phyloP scores from a whole-genome alignment of 1,284 basidiomycete genomes.

The Xerocomus minutiporus region DNA sequence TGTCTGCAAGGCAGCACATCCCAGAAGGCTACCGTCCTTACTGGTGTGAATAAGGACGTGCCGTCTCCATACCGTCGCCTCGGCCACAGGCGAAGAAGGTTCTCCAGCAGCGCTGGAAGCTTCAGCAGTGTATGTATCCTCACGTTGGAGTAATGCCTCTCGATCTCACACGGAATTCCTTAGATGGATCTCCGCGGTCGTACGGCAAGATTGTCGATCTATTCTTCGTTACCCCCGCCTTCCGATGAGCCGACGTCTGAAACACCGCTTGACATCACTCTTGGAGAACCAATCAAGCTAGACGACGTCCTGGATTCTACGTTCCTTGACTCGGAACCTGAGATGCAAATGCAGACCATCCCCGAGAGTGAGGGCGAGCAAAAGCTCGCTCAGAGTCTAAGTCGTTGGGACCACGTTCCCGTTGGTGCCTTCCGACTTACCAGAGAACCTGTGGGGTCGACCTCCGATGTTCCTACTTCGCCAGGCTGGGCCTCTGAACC shows the following conservation, averaged over 20 bases:
- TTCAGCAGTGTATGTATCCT: conserved; percentile 36
- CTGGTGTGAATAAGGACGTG: conserved; percentile 47
- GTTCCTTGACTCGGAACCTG: conserved; percentile 55
- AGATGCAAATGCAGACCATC: conserved; percentile 25
- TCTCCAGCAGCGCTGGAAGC: conserved; percentile 32
- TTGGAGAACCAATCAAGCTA: conserved; percentile 60
- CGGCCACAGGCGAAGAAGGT: conserved; percentile 34
- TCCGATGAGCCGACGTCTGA: conserved; percentile 37
- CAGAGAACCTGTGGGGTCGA: conserved; percentile 38
- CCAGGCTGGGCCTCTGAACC: conserved; percentile 30
- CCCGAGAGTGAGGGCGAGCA: conserved; percentile 36
- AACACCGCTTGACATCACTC: conserved; percentile 32
- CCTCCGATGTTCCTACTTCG: conserved; percentile 29
- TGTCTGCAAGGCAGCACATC: conserved; percentile 29
- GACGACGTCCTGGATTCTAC: conserved; percentile 77
- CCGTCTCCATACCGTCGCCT: conserved; percentile 65
- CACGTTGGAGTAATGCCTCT: conserved; percentile 2
- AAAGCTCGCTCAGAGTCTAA: conserved; percentile 35
- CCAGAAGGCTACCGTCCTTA: conserved; percentile 52
- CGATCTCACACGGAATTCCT: conserved; percentile 7
- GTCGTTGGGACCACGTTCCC: conserved; percentile 70
- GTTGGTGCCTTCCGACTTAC: conserved; percentile 70
- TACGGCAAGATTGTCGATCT: conserved; percentile 34
- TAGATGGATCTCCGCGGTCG: conserved; percentile 37
- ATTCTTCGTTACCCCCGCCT: conserved; percentile 24